These are phyloP conservation scores for Passiflora organensis DNA, from an alignment of 345 rosid species.

Conservation along the genomic window DNA sequence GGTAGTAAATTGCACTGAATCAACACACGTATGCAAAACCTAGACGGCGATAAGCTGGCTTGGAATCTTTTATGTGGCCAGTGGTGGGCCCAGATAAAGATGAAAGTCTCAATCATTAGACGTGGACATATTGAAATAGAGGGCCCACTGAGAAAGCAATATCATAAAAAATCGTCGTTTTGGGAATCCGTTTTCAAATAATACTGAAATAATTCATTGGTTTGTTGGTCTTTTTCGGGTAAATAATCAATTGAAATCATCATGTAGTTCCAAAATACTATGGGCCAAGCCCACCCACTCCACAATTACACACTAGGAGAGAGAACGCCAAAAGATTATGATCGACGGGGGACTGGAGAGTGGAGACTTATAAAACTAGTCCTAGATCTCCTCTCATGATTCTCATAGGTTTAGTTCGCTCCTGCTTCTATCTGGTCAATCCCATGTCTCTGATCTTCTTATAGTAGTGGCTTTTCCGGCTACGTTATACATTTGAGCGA, in stretches of 20 bases:
- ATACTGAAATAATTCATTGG: not conserved
- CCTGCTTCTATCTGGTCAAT: not conserved
- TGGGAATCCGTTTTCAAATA: not conserved
- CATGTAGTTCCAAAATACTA: conserved; percentile 26
- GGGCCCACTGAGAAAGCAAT: conserved; percentile 14
- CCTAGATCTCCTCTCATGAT: not conserved
- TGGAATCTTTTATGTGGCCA: conserved; percentile 6
- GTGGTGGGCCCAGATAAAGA: conserved; percentile 16
- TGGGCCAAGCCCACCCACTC: conserved; percentile 44
- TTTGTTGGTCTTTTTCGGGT: not conserved
- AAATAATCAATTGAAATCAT: conserved; percentile 10
- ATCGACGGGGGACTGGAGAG: no score
- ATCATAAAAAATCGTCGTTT: not conserved
- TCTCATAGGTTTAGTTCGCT: not conserved
- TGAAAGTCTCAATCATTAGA: conserved; percentile 37
- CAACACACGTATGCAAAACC: not conserved
- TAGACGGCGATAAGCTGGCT: not conserved
- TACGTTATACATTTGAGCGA: conserved; percentile 1
- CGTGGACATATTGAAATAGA: conserved; percentile 3
- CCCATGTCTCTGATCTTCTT: no score
- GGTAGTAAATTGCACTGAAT: not conserved
- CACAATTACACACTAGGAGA: conserved; percentile 17
- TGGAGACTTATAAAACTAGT: not conserved
- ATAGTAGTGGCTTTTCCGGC: no score
- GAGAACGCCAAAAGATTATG: not conserved